Evolutionary conservation across 106 monocot species (phyloP).

Genomic region (Acanthochlamys bracteata): DNA sequence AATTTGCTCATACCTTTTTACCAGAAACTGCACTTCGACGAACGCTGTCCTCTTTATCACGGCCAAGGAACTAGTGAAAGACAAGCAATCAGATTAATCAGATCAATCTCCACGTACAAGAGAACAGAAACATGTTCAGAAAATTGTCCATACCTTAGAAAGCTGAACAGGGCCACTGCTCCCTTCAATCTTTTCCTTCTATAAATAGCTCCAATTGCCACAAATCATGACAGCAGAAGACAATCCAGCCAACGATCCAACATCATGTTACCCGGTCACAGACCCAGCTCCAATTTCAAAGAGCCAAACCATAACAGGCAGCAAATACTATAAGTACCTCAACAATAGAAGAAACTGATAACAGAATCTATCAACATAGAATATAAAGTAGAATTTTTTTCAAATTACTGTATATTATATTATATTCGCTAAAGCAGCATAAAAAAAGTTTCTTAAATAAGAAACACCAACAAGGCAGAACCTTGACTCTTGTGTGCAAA

Average conservation of each 20-base stretch:
- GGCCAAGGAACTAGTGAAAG: constrained; percentile 64
- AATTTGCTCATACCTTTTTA: constrained; percentile 65
- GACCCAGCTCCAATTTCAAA: constrained; percentile 89
- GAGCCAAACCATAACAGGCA: constrained; percentile 88
- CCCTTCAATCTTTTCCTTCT: constrained; percentile 55
- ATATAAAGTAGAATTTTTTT: background rate
- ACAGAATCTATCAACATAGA: background rate
- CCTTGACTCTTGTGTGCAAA: too few relatives aligned
- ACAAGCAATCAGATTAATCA: background rate
- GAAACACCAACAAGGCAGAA: too few relatives aligned
- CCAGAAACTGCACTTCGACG: constrained; percentile 89
- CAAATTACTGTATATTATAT: too few relatives aligned
- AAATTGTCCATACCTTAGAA: constrained; percentile 46
- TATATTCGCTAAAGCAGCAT: too few relatives aligned
- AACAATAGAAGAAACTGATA: background rate
- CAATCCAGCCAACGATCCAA: constrained; percentile 25
- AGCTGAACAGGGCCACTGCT: constrained; percentile 76
- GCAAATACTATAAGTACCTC: constrained; percentile 72
- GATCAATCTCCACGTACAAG: background rate
- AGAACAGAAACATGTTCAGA: background rate
- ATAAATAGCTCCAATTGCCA: constrained; percentile 61
- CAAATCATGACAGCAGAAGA: constrained; percentile 4
- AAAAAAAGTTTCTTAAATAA: too few relatives aligned
- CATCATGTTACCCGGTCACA: constrained; percentile 39
- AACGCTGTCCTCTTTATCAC: constrained; percentile 80